phyloP scores from a whole-genome alignment of 352 stramenopile genomes.

The Elongisporangium undulatum region DNA sequence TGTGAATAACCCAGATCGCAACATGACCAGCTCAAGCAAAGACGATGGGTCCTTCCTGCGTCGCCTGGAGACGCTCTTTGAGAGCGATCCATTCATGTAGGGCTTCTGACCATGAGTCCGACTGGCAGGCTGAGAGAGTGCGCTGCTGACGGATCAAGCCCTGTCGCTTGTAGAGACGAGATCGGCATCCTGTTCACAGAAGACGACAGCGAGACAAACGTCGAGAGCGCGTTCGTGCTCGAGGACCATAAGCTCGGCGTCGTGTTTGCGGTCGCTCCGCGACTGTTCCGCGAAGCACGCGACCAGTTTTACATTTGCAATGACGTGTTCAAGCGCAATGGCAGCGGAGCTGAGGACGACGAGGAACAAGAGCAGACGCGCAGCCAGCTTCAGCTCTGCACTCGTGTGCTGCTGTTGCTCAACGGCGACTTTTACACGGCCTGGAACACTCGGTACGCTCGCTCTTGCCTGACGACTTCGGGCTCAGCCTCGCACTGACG shows the following conservation, averaged over 20 bases:
- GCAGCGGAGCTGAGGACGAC: background rate
- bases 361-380: conserved; percentile 7
- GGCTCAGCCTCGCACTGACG: background rate
- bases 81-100: conserved; percentile 65
- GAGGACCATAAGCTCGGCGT: conserved; percentile 79
- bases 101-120: background rate
- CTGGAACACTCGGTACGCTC: conserved; percentile 65
- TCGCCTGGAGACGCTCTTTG: conserved; percentile 35
- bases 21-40: background rate
- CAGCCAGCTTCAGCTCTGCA: conserved; percentile 39
- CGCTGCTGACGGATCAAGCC: background rate
- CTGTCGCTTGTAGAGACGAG: conserved; percentile 46
- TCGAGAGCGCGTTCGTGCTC: conserved; percentile 58
- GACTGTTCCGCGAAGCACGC: conserved; percentile 51
- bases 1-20: background rate
- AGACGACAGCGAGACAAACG: conserved; percentile 34
- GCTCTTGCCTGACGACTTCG: background rate
- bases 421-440: conserved; percentile 83
- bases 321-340: background rate
- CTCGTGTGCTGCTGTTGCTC: conserved; percentile 65
- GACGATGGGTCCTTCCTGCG: background rate
- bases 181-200: conserved; percentile 65
- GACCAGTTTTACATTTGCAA: conserved; percentile 50
- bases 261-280: conserved; percentile 39
- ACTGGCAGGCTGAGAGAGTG: conserved; percentile 1